Evolutionary conservation across 169 alveolate genomes (phyloP).

Genomic region (Plasmodium malariae): DNA sequence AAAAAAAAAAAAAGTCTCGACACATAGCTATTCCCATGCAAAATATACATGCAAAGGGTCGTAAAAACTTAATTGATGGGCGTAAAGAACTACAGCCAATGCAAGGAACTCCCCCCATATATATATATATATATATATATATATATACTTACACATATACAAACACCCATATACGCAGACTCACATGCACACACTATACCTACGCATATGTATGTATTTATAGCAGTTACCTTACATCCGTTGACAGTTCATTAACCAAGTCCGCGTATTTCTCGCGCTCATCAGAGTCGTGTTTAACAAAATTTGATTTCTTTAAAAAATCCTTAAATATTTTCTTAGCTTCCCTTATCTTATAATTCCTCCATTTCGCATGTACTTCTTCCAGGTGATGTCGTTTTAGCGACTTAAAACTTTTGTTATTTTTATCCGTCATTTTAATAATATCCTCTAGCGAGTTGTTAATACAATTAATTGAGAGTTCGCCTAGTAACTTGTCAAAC

Average conservation of each 20-base stretch:
- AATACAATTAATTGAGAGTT: slow-evolving; percentile 23
- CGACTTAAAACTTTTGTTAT: slow-evolving; percentile 16
- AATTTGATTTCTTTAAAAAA: slow-evolving; percentile 35
- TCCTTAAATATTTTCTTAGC: slow-evolving; percentile 40
- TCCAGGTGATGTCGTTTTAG: slow-evolving; percentile 11
- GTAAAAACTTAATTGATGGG: too few relatives aligned
- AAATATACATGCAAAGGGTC: neutral
- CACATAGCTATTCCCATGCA: too few relatives aligned
- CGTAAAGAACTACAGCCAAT: too few relatives aligned
- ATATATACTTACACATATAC: neutral
- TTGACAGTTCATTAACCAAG: slow-evolving; percentile 1
- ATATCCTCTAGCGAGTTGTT: slow-evolving; percentile 31
- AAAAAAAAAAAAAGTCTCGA: too few relatives aligned
- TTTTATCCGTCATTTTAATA: slow-evolving; percentile 19
- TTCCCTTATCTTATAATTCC: slow-evolving; percentile 25
- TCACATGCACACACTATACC: neutral
- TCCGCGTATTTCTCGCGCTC: slow-evolving; percentile 2
- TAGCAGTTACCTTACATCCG: slow-evolving; percentile 28
- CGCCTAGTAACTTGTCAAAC: slow-evolving; percentile 18
- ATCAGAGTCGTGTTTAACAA: slow-evolving; percentile 43
- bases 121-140: slow-evolving; percentile 3
- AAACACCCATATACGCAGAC: neutral
- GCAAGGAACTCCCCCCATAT: neutral
- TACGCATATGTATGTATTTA: neutral
- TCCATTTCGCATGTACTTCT: slow-evolving; percentile 24